Conservation (phyloP, 352 stramenopile species). For the Phytopythium aichiense region DNA sequence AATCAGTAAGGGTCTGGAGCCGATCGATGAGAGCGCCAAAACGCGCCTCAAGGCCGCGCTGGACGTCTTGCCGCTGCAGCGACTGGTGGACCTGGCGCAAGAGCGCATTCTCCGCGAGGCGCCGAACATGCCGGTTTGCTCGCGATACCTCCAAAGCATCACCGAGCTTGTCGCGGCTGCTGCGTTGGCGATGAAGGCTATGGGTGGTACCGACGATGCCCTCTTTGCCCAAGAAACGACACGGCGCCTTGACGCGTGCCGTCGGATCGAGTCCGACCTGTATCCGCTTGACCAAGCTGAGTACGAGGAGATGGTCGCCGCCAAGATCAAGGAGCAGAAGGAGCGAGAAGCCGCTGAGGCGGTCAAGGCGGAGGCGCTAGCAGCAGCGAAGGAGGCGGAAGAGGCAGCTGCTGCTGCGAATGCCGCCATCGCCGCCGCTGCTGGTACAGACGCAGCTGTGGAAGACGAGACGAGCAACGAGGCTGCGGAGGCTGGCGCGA, state of each 20-base stretch:
- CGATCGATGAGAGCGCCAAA: constrained; percentile 24
- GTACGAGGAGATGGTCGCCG: constrained; percentile 51
- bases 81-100: constrained; percentile 66
- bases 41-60: constrained; percentile 34
- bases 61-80: constrained; percentile 50
- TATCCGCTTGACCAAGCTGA: constrained; percentile 60
- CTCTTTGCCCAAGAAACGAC: constrained; percentile 46
- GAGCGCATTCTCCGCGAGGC: constrained; percentile 79
- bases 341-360: constrained; percentile 47
- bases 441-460: not conserved
- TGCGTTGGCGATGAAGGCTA: constrained; percentile 49
- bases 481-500: constrained; percentile 14
- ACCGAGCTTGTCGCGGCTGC: constrained; percentile 75
- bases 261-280: constrained; percentile 61
- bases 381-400: constrained; percentile 27
- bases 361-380: constrained; percentile 34
- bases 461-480: constrained; percentile 13
- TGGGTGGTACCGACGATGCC: constrained; percentile 41
- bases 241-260: constrained; percentile 43
- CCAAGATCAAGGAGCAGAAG: constrained; percentile 36
- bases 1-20: constrained; percentile 10
- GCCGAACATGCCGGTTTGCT: constrained; percentile 68
- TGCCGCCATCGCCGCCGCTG: constrained; percentile 4
- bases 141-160: constrained; percentile 83
- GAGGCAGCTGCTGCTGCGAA: constrained; percentile 23